Base-by-base conservation (phyloP, 192 early-diverging fungal species). In the Linnemannia zychae region DNA sequence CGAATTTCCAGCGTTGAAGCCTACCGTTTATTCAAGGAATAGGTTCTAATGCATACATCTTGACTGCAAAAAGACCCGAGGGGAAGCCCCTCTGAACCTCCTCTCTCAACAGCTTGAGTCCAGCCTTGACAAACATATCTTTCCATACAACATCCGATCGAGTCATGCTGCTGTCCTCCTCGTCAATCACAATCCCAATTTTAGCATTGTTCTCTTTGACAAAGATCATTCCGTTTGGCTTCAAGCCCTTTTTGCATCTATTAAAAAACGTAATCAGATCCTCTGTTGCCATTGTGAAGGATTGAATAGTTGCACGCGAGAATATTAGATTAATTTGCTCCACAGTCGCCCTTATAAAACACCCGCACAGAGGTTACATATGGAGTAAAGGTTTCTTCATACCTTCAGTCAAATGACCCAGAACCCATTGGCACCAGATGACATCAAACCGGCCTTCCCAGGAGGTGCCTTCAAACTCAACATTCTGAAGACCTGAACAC, bases 371-470 rank as follows among this genome's bases (percentile, higher is more conserved):
- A 57, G 22, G 24, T 24, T n/a, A 49, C 48, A 28, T 6, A 18
- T 36, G 31, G 36, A 49, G 17, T 16, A 9, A 37, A 37, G 1
- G 31, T 36, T 4, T 0, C 7, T 28, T 40, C 75, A 67, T 89
- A 96, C 95, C 94, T 79, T 99, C 96, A 4, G 94, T 98, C 75
- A 99, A 90, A 88, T 99, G 97, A 33, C 95, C 94, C 33, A 99
- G 87, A 2, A 98, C 97, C 98, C 98, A 99, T 88, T 99, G 98
- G 82, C 95, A 97, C 98, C 98, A 99, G 46, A 99, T 96, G n/a
- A 97, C 87, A 76, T 98, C 96, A 88, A 98, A 99, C 24, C 92
- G 89, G 1, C 86, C 89, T 28, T 88, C 75, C 38, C 92, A 89
- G 0, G 95, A 94, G 20, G 76, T 81, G 78, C 98, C 98, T 28